Evolutionary conservation across 2,329 filamentous ascomycete species (phyloP), one percentile per base, ranked within the genome.

Genomic region (Trematosphaeria pertusa): DNA sequence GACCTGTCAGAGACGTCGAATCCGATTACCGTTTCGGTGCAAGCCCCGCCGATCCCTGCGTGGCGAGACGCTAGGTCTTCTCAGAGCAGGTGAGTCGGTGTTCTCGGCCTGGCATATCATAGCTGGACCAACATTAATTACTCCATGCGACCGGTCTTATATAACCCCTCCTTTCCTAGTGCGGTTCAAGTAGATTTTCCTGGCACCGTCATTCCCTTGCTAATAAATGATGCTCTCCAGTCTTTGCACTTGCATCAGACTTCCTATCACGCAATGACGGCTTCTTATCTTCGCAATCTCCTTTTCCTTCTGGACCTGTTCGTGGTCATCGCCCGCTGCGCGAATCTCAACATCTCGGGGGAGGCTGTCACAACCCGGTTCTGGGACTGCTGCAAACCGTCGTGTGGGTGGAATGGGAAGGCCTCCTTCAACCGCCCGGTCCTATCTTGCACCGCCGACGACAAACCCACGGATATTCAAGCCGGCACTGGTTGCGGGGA

Each of bases 311-410:
- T 67, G 43, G 50, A 56, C 20, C 52, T 70, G 11, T 59, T 70
- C 40, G 48, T 56, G 7, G 38, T 59, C 33, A 39, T 58, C 37
- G 49, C 54, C 31, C 56, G 54, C 37, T 44, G 52, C 37, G 42
- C 58, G 5, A 38, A 56, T 36, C 57, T 65, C 40, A 59, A 65
- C 42, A 57, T 64, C 43, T 62, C 58, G 31, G 67, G 69, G 24
- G 59, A 64, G 32, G 66, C 67, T 12, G 31, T 69, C 31, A 72
- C 69, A 10, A 70, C 66, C 32, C 66, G 69, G 9, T 72, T 64
- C 52, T 73, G 67, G 68, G 86, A 88, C 67, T 88, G 86, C 75
- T 88, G 86, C 75, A 89, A 89, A 75, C 81, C 85, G 18, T 86
- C 83, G 15, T 88, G 85, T 66, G 76, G 77, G 3, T 79, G 85